Conservation (phyloP, 1,284 basidiomycete species). For the Cutaneotrichosporon curvatum region DNA sequence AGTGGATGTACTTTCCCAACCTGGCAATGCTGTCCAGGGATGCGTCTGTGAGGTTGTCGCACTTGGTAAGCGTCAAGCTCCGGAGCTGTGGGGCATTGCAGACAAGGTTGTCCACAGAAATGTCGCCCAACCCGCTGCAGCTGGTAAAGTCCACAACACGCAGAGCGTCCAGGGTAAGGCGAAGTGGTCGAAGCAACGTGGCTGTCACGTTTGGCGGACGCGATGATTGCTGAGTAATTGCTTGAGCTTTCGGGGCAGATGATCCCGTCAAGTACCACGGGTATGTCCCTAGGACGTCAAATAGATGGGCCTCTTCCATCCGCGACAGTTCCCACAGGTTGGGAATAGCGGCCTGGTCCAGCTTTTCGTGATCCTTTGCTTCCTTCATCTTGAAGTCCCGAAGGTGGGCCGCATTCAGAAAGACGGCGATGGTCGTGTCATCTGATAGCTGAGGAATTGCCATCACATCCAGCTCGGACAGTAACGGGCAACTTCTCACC, state of each 20-base stretch:
- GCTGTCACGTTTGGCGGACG: neutral
- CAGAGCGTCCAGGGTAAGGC: conserved; percentile 60
- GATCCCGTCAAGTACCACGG: conserved; percentile 14
- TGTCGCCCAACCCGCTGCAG: conserved; percentile 75
- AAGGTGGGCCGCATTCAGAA: conserved; percentile 71
- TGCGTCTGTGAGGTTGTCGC: conserved; percentile 73
- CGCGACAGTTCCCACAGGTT: conserved; percentile 50
- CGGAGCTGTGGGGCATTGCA: conserved; percentile 82
- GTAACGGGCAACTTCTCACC: conserved; percentile 71
- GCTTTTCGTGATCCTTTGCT: conserved; percentile 52
- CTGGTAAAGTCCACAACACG: conserved; percentile 85
- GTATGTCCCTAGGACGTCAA: conserved; percentile 5
- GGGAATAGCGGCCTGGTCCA: conserved; percentile 85
- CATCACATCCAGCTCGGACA: conserved; percentile 91
- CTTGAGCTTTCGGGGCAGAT: conserved; percentile 4
- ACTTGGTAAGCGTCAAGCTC: conserved; percentile 89
- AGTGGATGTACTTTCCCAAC: conserved; percentile 87
- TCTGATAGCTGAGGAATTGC: conserved; percentile 74
- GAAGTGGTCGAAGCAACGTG: conserved; percentile 19
- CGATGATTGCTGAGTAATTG: neutral
- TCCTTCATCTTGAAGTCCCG: conserved; percentile 84
- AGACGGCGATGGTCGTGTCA: conserved; percentile 70
- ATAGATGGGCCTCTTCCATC: conserved; percentile 14
- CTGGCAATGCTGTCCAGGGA: conserved; percentile 76
- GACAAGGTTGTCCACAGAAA: conserved; percentile 83